These are phyloP conservation scores for Diutina pseudorugosa DNA, from an alignment of 1,139 yeast genomes.

Conservation along the genomic window DNA sequence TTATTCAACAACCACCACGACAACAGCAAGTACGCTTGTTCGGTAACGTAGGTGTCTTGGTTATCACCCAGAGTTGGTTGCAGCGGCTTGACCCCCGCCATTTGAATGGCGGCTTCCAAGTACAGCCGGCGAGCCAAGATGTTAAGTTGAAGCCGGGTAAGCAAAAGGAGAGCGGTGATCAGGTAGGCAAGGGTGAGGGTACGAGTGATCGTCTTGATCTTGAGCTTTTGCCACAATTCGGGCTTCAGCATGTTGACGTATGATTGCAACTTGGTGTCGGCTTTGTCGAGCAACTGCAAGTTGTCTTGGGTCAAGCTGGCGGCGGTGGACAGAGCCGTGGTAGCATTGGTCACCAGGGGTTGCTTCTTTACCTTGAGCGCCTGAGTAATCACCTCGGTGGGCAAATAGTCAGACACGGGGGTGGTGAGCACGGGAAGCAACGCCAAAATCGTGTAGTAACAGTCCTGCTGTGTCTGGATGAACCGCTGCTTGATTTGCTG, in stretches of 20 bases:
- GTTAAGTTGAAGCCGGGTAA: slow-evolving; percentile 78
- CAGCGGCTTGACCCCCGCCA: slow-evolving; percentile 30
- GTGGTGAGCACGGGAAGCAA: slow-evolving; percentile 65
- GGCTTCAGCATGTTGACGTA: slow-evolving; percentile 43
- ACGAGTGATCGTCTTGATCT: slow-evolving; percentile 63
- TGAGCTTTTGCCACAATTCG: slow-evolving; percentile 79
- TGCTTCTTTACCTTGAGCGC: slow-evolving; percentile 54
- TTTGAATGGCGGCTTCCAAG: slow-evolving; percentile 60
- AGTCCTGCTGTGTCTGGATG: slow-evolving; percentile 86
- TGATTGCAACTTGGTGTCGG: slow-evolving; percentile 17
- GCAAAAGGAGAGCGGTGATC: slow-evolving; percentile 54
- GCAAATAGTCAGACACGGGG: slow-evolving; percentile 50
- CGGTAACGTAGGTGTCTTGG: slow-evolving; percentile 36
- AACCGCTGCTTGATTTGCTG: slow-evolving; percentile 62
- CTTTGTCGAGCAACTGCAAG: slow-evolving; percentile 17
- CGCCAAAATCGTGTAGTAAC: slow-evolving; percentile 74
- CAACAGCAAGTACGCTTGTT: slow-evolving; percentile 75
- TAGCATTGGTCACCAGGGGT: slow-evolving; percentile 10
- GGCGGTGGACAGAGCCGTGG: slow-evolving; percentile 18
- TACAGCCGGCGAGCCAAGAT: slow-evolving; percentile 81
- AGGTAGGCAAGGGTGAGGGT: slow-evolving; percentile 62
- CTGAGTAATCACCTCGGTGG: slow-evolving; percentile 64
- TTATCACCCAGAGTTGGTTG: slow-evolving; percentile 8
- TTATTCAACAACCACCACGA: slow-evolving; percentile 92
- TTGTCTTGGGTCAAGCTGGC: slow-evolving; percentile 18